Evolutionary conservation across 2,329 filamentous ascomycete genomes (phyloP).

Genomic region (Penicillium sp.): DNA sequence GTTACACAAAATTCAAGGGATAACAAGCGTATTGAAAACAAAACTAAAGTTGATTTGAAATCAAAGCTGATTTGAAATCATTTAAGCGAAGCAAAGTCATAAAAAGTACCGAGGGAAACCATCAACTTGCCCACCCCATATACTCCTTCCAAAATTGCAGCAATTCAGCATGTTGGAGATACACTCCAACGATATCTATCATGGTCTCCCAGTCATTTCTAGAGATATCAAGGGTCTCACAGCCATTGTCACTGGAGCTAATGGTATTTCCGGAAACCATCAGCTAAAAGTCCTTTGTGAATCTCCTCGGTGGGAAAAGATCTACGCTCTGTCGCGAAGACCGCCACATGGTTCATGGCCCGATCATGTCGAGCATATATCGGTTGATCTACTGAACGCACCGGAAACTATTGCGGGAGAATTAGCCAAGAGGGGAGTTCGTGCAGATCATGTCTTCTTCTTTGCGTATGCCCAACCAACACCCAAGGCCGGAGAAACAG

Average conservation of each 20-base stretch:
- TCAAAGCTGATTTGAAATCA: background rate
- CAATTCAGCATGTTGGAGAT: background rate
- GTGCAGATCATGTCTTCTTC: slow-evolving; percentile 47
- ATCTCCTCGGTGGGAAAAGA: background rate
- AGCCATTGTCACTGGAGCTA: slow-evolving; percentile 49
- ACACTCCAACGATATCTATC: slow-evolving; percentile 41
- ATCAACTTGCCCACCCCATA: background rate
- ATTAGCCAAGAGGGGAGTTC: slow-evolving; percentile 24
- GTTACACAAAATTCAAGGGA: too few species aligned
- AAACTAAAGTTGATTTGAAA: too few species aligned
- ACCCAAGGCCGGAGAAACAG: slow-evolving; percentile 44
- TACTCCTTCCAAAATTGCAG: too few species aligned
- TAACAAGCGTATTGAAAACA: too few species aligned
- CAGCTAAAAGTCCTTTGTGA: slow-evolving; percentile 1
- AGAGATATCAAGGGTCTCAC: slow-evolving; percentile 16
- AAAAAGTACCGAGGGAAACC: too few species aligned
- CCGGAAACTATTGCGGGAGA: slow-evolving; percentile 25
- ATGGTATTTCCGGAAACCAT: slow-evolving; percentile 43
- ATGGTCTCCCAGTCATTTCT: slow-evolving; percentile 50
- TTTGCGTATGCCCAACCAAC: slow-evolving; percentile 55
- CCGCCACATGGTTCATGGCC: background rate
- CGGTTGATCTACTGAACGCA: background rate
- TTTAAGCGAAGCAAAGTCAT: background rate
- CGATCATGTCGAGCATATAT: background rate
- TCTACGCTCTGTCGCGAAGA: background rate